Evolutionary conservation across 2,329 filamentous ascomycete genomes (phyloP).

Genomic region (Seiridium unicorne): DNA sequence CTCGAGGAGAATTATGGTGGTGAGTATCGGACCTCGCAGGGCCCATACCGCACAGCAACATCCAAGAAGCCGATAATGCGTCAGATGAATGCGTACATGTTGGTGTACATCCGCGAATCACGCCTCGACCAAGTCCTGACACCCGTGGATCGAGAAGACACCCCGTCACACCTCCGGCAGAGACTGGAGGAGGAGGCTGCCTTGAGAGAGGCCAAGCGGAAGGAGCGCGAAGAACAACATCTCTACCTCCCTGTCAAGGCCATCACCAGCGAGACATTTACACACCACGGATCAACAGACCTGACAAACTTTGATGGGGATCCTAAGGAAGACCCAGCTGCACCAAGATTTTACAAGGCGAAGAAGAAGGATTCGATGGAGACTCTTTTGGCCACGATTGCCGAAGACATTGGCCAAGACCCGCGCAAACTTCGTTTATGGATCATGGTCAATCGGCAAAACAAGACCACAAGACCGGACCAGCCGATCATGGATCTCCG

Average conservation of each 20-base stretch:
- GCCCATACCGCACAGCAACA: conserved; percentile 38
- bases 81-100: conserved; percentile 91
- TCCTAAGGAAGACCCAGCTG: conserved; percentile 56
- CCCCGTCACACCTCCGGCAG: conserved; percentile 74
- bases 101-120: conserved; percentile 93
- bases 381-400: conserved; percentile 72
- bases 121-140: conserved; percentile 80
- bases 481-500: conserved; percentile 76
- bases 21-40: conserved; percentile 62
- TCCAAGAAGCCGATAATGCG: conserved; percentile 58
- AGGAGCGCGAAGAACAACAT: conserved; percentile 92
- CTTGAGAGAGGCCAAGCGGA: conserved; percentile 71
- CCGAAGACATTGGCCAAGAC: conserved; percentile 66
- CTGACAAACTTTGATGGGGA: conserved; percentile 67
- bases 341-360: conserved; percentile 70
- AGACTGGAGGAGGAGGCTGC: conserved; percentile 81
- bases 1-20: conserved; percentile 97
- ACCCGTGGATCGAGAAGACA: conserved; percentile 72
- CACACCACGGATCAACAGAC: conserved; percentile 79
- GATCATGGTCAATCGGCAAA: conserved; percentile 98
- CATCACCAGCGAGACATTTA: conserved; percentile 79
- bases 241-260: conserved; percentile 85
- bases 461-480: conserved; percentile 92
- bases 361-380: conserved; percentile 73
- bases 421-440: conserved; percentile 76